phyloP scores from a whole-genome alignment of 2,329 filamentous ascomycete genomes.

The Corynespora cassiicola region DNA sequence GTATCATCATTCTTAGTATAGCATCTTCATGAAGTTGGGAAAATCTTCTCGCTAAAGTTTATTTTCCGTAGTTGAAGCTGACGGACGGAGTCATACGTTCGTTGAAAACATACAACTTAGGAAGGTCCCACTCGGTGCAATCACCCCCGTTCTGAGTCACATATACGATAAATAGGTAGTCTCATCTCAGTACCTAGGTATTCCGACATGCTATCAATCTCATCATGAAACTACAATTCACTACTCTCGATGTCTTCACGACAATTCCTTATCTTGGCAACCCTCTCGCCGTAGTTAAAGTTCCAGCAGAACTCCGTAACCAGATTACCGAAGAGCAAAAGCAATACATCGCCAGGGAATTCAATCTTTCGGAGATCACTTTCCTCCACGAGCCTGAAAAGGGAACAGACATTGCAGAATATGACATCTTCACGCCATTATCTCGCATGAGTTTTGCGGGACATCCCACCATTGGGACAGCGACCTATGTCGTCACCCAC shows the following conservation, averaged over 20 bases:
- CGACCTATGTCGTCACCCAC: constrained; percentile 50
- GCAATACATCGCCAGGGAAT: constrained; percentile 60
- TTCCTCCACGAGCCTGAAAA: constrained; percentile 52
- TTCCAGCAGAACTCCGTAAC: constrained; percentile 47
- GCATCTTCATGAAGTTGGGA: too few species aligned
- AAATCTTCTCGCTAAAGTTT: too few species aligned
- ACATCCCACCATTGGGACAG: constrained; percentile 63
- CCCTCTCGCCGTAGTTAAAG: constrained; percentile 58
- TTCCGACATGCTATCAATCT: neutral
- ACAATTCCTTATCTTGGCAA: constrained; percentile 55
- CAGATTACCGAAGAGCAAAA: constrained; percentile 53
- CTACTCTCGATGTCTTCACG: constrained; percentile 57
- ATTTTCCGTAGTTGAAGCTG: too few species aligned
- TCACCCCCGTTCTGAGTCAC: too few species aligned
- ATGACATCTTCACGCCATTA: constrained; percentile 61
- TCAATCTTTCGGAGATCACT: constrained; percentile 63
- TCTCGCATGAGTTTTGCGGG: constrained; percentile 62
- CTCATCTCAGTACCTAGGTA: too few species aligned
- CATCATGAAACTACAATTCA: constrained; percentile 33
- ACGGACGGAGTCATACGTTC: too few species aligned
- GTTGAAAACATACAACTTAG: too few species aligned
- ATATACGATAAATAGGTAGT: too few species aligned
- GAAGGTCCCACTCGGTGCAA: too few species aligned
- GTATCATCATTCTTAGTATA: too few species aligned
- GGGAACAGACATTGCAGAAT: constrained; percentile 19